Conservation (phyloP, 2,329 filamentous ascomycete species). For the Pyrenophora tritici-repentis region DNA sequence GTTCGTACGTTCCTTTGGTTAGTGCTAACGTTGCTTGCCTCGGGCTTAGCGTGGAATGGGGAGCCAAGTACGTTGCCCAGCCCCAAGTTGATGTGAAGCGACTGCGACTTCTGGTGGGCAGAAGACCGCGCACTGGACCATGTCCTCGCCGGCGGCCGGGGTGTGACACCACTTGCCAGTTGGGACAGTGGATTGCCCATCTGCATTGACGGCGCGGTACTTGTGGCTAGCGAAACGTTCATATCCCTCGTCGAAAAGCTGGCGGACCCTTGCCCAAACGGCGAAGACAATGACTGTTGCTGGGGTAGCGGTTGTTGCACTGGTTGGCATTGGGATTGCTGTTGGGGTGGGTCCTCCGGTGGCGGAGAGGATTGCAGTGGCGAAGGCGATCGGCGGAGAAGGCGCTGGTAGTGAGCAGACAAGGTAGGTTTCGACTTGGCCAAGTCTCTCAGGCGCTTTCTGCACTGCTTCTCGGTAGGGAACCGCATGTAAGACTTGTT, state of each 20-base stretch:
- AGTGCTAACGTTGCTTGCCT: constrained; percentile 31
- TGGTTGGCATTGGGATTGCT: constrained; percentile 26
- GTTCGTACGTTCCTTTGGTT: constrained; percentile 39
- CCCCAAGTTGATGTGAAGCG: constrained; percentile 54
- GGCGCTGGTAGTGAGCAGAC: constrained; percentile 66
- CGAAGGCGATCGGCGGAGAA: constrained; percentile 65
- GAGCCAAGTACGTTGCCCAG: constrained; percentile 50
- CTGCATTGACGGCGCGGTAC: constrained; percentile 59
- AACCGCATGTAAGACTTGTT: constrained; percentile 53
- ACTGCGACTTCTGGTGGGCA: constrained; percentile 58
- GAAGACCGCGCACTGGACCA: constrained; percentile 54
- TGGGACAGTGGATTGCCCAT: constrained; percentile 54
- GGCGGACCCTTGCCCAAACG: constrained; percentile 32
- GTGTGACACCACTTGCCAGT: constrained; percentile 46
- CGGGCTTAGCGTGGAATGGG: constrained; percentile 48
- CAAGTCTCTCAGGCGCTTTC: constrained; percentile 62
- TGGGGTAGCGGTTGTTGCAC: neutral
- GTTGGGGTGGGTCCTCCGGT: constrained; percentile 35
- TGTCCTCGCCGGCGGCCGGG: constrained; percentile 43
- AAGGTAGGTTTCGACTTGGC: constrained; percentile 66
- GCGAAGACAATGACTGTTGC: constrained; percentile 48
- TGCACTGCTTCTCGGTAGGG: constrained; percentile 64
- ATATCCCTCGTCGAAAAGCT: constrained; percentile 56
- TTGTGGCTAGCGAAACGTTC: constrained; percentile 57
- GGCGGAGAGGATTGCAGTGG: constrained; percentile 54